Percentiles rank a stretch among this genome's conserved stretches.
phyloP scores from a whole-genome alignment of 352 stramenopile species.

The Pythium utonaiense region DNA sequence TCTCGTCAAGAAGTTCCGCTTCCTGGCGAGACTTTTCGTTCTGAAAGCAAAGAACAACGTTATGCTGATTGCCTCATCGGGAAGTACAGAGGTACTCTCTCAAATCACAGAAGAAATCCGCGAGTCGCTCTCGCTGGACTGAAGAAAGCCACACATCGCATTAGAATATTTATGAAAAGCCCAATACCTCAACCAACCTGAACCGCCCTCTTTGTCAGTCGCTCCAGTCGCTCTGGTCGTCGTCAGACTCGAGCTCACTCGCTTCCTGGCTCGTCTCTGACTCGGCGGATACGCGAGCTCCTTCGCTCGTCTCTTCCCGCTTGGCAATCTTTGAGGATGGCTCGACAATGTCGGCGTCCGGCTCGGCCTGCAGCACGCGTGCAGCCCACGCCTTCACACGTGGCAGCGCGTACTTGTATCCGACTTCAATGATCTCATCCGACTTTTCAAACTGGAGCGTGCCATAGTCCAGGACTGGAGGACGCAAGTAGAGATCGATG shows the following conservation, averaged over 20 bases:
- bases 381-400: conserved; percentile 57
- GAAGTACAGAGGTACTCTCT: conserved; percentile 42
- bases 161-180: conserved; percentile 28
- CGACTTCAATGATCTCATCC: conserved; percentile 86
- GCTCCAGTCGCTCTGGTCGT: no score
- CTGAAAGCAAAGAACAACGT: conserved; percentile 63
- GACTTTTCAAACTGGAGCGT: conserved; percentile 93
- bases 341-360: conserved; percentile 58
- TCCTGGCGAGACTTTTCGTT: conserved; percentile 64
- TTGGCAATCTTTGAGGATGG: conserved; percentile 11
- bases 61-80: conserved; percentile 44
- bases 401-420: conserved; percentile 79
- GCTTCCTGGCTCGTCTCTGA: background rate
- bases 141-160: background rate
- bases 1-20: conserved; percentile 54
- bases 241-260: no score
- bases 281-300: background rate
- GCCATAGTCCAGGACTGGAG: conserved; percentile 85
- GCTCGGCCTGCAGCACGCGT: conserved; percentile 49
- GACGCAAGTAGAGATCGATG: conserved; percentile 87
- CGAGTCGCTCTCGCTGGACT: conserved; percentile 21
- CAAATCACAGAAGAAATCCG: conserved; percentile 52
- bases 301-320: background rate
- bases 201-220: background rate
- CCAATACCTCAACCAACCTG: background rate